Conservation (phyloP, 768 basidiomycete species). For the Lentinula sp. region DNA sequence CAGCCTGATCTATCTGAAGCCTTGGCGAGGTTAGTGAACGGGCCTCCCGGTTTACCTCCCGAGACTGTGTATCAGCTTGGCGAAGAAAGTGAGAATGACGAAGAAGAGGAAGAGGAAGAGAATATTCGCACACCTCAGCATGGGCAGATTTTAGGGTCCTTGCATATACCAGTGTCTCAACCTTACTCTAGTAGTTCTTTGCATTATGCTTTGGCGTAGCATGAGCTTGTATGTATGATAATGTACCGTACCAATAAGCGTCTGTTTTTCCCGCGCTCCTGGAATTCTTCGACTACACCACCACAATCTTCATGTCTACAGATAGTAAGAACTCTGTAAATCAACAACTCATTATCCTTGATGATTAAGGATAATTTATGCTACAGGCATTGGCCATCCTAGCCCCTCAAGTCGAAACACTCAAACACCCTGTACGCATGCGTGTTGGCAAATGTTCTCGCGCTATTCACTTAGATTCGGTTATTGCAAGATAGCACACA, state of each 20-base stretch:
- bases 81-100: conserved; percentile 45
- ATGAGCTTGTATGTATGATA: neutral
- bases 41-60: conserved; percentile 47
- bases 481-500: conserved; percentile 13
- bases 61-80: conserved; percentile 41
- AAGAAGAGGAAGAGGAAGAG: conserved; percentile 19
- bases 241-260: neutral
- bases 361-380: neutral
- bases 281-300: no score
- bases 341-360: no score
- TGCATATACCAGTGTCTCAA: neutral
- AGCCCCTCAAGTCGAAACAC: neutral
- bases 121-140: conserved; percentile 6
- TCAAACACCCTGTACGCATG: neutral
- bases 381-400: neutral
- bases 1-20: conserved; percentile 42
- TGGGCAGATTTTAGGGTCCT: neutral
- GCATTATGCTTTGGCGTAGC: conserved; percentile 23
- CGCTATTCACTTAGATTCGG: neutral
- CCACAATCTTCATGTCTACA: neutral
- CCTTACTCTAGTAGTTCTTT: conserved; percentile 22
- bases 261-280: neutral
- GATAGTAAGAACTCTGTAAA: neutral
- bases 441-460: neutral
- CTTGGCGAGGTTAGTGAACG: conserved; percentile 38